Conservation (phyloP, 73 alveolate species). For the Paramecium caudatum region DNA sequence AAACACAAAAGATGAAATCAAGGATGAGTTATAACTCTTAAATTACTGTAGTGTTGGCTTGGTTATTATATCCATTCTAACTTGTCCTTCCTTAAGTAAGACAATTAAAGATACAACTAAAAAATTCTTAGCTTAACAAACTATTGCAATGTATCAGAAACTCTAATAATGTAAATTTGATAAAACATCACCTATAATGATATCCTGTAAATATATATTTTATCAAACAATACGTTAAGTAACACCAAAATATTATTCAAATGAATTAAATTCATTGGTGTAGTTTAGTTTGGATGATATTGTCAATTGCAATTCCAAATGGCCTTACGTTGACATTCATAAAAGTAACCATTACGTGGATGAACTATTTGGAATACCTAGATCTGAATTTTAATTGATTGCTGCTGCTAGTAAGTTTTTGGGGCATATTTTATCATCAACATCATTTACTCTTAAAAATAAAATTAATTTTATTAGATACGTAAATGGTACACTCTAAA, state of each 20-base stretch:
- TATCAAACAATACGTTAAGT: not conserved
- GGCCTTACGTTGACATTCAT: slow-evolving; percentile 28
- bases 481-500: slow-evolving; percentile 20
- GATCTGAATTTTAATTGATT: slow-evolving; percentile 11
- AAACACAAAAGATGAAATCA: not conserved
- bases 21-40: slow-evolving; percentile 10
- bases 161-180: not conserved
- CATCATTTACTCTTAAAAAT: slow-evolving; percentile 46
- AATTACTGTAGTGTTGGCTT: slow-evolving; percentile 6
- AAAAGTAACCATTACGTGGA: slow-evolving; percentile 41
- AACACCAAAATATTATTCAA: slow-evolving; percentile 31
- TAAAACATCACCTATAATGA: not conserved
- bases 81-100: not conserved
- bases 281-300: slow-evolving; percentile 44
- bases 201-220: not conserved
- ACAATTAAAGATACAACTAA: slow-evolving; percentile 1
- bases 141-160: not conserved
- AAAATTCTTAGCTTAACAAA: slow-evolving; percentile 56
- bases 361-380: slow-evolving; percentile 28
- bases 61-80: not conserved
- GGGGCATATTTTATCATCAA: slow-evolving; percentile 34
- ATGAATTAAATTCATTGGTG: slow-evolving; percentile 22
- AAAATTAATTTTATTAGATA: slow-evolving; percentile 40
- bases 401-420: slow-evolving; percentile 20
- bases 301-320: not conserved